Conservation (phyloP, 148 eudicot genomes). For the Polygonum maritimum region DNA sequence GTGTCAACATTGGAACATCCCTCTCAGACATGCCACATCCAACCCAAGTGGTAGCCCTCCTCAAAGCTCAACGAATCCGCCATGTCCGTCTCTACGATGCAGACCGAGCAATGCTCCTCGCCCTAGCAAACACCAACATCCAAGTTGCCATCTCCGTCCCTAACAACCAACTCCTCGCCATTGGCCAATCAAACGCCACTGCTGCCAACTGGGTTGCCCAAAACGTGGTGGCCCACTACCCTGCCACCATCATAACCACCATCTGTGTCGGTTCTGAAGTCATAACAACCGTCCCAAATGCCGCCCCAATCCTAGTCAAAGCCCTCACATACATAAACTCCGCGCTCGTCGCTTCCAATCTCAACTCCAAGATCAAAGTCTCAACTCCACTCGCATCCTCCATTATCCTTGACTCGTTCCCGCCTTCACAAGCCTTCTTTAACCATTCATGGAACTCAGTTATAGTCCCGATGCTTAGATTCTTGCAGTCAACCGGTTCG, state of each 20-base stretch:
- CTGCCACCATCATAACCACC: conserved; percentile 79
- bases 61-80: conserved; percentile 68
- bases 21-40: conserved; percentile 78
- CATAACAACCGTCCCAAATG: conserved; percentile 74
- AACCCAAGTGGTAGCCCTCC: conserved; percentile 71
- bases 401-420: conserved; percentile 77
- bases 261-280: conserved; percentile 89
- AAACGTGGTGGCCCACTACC: conserved; percentile 64
- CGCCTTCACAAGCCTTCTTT: conserved; percentile 95
- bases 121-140: conserved; percentile 72
- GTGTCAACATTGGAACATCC: conserved; percentile 73
- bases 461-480: conserved; percentile 70
- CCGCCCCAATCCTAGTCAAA: conserved; percentile 67
- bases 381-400: conserved; percentile 85
- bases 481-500: conserved; percentile 66
- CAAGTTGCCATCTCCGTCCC: conserved; percentile 77
- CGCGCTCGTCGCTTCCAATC: conserved; percentile 71
- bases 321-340: conserved; percentile 71
- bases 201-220: conserved; percentile 91
- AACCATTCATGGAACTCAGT: conserved; percentile 79
- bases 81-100: conserved; percentile 72
- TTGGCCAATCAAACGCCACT: conserved; percentile 86
- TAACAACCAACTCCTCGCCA: conserved; percentile 71
- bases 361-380: conserved; percentile 66
- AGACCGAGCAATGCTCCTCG: conserved; percentile 66